phyloP scores from a whole-genome alignment of 441 rosid species.

The Pelargonium australe region DNA sequence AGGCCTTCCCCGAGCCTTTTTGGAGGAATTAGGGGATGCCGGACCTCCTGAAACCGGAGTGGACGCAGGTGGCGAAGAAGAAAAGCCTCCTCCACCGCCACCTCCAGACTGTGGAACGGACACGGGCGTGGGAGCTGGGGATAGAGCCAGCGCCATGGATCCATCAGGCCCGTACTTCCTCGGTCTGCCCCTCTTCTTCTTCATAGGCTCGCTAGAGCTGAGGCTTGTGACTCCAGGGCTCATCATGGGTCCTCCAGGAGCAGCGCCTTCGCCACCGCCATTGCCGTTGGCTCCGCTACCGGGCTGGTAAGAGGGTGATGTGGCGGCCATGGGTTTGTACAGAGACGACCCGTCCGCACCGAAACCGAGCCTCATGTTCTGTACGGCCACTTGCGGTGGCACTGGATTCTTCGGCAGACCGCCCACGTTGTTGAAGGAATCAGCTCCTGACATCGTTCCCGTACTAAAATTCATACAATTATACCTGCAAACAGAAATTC shows the following conservation, averaged over 20 bases:
- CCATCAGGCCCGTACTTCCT: conserved; percentile 75
- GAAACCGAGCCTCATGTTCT: conserved; percentile 61
- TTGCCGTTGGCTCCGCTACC: conserved; percentile 14
- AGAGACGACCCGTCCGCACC: conserved; percentile 40
- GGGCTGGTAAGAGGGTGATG: conserved; percentile 47
- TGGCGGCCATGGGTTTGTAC: conserved; percentile 41
- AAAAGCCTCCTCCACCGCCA: conserved; percentile 25
- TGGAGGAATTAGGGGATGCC: conserved; percentile 32
- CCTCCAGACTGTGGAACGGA: conserved; percentile 21
- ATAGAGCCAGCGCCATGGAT: conserved; percentile 40
- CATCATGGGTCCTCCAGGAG: conserved; percentile 11
- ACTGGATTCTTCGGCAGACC: conserved; percentile 29
- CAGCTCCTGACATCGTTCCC: conserved; percentile 60
- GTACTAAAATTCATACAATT: background rate
- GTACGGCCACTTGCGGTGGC: conserved; percentile 38
- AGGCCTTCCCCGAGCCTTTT: conserved; percentile 73
- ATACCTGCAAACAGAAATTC: background rate
- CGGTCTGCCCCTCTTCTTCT: conserved; percentile 78
- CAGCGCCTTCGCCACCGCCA: conserved; percentile 20
- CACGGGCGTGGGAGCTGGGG: conserved; percentile 27
- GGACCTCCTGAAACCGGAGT: conserved; percentile 23
- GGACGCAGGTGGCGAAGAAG: conserved; percentile 27
- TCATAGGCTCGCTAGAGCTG: conserved; percentile 34
- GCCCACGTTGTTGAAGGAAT: conserved; percentile 32
- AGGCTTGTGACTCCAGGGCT: background rate